phyloP scores from a whole-genome alignment of 129 eudicot species.

The Gnaphalium uliginosum region DNA sequence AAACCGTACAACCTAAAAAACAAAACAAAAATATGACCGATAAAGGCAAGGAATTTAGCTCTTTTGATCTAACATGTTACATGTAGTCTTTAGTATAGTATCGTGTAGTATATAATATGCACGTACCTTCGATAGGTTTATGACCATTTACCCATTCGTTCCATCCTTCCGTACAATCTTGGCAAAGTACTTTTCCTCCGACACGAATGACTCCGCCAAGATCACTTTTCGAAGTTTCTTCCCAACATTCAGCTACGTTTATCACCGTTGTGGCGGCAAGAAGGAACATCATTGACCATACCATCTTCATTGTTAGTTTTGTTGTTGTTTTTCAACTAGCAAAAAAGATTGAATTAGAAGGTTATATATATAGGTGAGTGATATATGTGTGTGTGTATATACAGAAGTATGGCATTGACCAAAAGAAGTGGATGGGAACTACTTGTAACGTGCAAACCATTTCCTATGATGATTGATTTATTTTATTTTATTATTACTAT shows the following conservation, averaged over 20 bases:
- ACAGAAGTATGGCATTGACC: conserved; percentile 17
- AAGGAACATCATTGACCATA: conserved; percentile 36
- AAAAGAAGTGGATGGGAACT: conserved; percentile 50
- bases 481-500: neutral
- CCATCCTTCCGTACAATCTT: conserved; percentile 74
- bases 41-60: neutral
- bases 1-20: conserved; percentile 63
- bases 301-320: conserved; percentile 33
- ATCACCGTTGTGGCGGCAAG: conserved; percentile 34
- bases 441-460: conserved; percentile 68
- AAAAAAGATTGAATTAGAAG: neutral
- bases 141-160: conserved; percentile 63
- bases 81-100: neutral
- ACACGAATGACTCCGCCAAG: conserved; percentile 40
- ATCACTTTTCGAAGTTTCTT: neutral
- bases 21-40: neutral
- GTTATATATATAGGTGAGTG: conserved; percentile 8
- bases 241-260: conserved; percentile 33
- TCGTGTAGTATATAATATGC: neutral
- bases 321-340: neutral
- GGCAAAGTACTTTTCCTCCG: conserved; percentile 85
- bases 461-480: conserved; percentile 9
- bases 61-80: neutral
- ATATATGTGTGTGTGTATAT: conserved; percentile 13
- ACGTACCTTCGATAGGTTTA: conserved; percentile 67